A percentile compares a stretch with the other conserved stretches of the same genome.
Evolutionary conservation across 495 filamentous ascomycete genomes (phyloP).

Genomic region (Podospora conica): DNA sequence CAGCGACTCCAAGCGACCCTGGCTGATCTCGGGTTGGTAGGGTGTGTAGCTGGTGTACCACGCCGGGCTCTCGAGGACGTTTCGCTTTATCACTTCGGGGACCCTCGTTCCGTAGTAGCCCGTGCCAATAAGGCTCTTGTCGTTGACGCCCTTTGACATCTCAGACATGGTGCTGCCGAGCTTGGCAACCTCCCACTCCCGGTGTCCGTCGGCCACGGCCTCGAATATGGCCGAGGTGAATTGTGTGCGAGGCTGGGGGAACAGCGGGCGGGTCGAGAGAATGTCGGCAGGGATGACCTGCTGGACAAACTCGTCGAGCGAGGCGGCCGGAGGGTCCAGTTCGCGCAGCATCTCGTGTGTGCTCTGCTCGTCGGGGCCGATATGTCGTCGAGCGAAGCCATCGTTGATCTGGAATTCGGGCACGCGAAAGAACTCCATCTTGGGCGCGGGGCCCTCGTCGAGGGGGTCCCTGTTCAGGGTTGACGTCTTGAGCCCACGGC

Average conservation of each 20-base stretch:
- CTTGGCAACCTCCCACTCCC: slow-evolving; percentile 33
- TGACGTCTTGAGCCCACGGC: neutral
- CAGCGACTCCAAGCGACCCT: slow-evolving; percentile 86
- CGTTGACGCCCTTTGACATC: slow-evolving; percentile 50
- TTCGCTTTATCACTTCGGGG: slow-evolving; percentile 90
- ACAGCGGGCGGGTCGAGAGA: slow-evolving; percentile 53
- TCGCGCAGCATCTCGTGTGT: slow-evolving; percentile 73
- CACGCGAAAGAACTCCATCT: slow-evolving; percentile 7
- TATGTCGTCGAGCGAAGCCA: slow-evolving; percentile 83
- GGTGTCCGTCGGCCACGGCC: slow-evolving; percentile 23
- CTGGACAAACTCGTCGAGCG: slow-evolving; percentile 80
- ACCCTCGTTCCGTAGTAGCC: slow-evolving; percentile 85
- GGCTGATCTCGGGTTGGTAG: slow-evolving; percentile 97
- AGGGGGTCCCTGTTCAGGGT: neutral
- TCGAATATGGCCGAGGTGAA: slow-evolving; percentile 16
- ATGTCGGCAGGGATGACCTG: slow-evolving; percentile 83
- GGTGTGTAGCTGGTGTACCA: slow-evolving; percentile 99
- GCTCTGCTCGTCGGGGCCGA: slow-evolving; percentile 74
- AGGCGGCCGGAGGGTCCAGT: slow-evolving; percentile 66
- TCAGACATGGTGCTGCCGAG: slow-evolving; percentile 57
- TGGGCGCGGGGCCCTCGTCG: neutral
- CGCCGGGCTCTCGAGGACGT: slow-evolving; percentile 86
- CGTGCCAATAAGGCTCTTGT: slow-evolving; percentile 69
- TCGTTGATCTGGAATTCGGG: slow-evolving; percentile 30
- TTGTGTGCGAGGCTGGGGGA: slow-evolving; percentile 12